Evolutionary conservation across 176 grass and related monocot genomes (phyloP).

Genomic region (Puya raimondii): DNA sequence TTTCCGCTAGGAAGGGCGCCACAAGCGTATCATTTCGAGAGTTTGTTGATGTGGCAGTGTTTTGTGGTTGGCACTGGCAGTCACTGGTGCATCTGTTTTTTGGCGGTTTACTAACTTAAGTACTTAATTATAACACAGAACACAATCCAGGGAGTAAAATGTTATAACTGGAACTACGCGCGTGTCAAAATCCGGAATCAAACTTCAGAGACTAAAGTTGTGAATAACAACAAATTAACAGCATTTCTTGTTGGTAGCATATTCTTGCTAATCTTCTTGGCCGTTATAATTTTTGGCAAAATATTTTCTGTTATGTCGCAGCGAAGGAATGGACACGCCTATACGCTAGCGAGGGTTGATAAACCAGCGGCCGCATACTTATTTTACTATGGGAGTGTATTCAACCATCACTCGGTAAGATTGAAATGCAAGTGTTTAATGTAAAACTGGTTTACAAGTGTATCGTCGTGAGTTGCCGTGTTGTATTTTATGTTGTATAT

Average conservation of each 20-base stretch:
- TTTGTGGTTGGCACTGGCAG: too few relatives aligned
- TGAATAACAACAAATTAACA: background rate
- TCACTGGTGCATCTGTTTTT: too few relatives aligned
- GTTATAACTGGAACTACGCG: too few relatives aligned
- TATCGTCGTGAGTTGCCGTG: background rate
- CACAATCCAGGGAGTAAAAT: too few relatives aligned
- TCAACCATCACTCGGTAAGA: background rate
- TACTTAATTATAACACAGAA: too few relatives aligned
- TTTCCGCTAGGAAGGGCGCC: too few relatives aligned
- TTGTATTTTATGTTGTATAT: constrained; percentile 1
- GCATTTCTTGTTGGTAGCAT: background rate
- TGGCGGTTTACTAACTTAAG: too few relatives aligned
- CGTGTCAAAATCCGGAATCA: too few relatives aligned
- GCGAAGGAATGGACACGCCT: constrained; percentile 90
- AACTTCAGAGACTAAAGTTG: too few relatives aligned
- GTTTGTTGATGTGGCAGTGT: too few relatives aligned
- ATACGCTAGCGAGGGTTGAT: constrained; percentile 61
- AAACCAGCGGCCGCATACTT: background rate
- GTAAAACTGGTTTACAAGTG: background rate
- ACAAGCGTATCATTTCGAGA: too few relatives aligned
- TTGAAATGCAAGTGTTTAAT: background rate
- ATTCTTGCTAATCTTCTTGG: background rate
- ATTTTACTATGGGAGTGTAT: background rate
- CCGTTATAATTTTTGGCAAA: background rate
- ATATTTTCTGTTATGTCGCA: constrained; percentile 24